Evolutionary conservation across 768 basidiomycete genomes (phyloP).

Genomic region (Pseudohyphozyma bogoriensis): DNA sequence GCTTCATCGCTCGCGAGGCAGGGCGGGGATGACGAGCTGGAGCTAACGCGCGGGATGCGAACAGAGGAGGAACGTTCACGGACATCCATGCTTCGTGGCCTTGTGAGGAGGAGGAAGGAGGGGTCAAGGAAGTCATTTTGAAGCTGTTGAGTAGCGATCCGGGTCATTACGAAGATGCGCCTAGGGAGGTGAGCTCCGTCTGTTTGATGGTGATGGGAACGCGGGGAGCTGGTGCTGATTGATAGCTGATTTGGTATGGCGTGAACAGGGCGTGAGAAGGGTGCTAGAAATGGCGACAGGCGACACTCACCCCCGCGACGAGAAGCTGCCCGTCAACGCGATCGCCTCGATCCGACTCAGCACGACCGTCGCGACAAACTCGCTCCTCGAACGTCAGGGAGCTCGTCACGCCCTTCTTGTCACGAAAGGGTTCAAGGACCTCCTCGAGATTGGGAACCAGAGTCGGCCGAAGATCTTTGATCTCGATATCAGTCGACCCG

Average conservation of each 20-base stretch:
- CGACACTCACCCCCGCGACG: slow-evolving; percentile 54
- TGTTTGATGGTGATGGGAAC: neutral
- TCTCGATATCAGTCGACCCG: slow-evolving; percentile 57
- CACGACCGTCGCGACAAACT: slow-evolving; percentile 83
- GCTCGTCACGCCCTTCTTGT: slow-evolving; percentile 83
- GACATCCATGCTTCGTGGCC: neutral
- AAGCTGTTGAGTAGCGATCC: neutral
- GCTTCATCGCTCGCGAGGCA: neutral
- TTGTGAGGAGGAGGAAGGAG: too few relatives aligned
- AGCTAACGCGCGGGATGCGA: neutral
- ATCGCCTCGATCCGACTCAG: slow-evolving; percentile 43
- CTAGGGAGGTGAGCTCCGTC: neutral
- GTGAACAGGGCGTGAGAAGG: slow-evolving; percentile 78
- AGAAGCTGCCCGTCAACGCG: slow-evolving; percentile 61
- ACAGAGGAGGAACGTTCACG: neutral
- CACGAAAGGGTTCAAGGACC: slow-evolving; percentile 77
- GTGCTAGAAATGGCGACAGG: slow-evolving; percentile 68
- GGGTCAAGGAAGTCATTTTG: neutral
- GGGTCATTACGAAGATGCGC: neutral
- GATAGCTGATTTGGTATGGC: slow-evolving; percentile 40
- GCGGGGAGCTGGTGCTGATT: too few relatives aligned
- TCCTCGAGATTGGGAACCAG: slow-evolving; percentile 88
- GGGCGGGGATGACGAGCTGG: too few relatives aligned
- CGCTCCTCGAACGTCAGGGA: slow-evolving; percentile 86
- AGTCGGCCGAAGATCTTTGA: slow-evolving; percentile 91